Evolutionary conservation across 495 filamentous ascomycete genomes (phyloP).

Genomic region (Aspergillus heteromorphus): DNA sequence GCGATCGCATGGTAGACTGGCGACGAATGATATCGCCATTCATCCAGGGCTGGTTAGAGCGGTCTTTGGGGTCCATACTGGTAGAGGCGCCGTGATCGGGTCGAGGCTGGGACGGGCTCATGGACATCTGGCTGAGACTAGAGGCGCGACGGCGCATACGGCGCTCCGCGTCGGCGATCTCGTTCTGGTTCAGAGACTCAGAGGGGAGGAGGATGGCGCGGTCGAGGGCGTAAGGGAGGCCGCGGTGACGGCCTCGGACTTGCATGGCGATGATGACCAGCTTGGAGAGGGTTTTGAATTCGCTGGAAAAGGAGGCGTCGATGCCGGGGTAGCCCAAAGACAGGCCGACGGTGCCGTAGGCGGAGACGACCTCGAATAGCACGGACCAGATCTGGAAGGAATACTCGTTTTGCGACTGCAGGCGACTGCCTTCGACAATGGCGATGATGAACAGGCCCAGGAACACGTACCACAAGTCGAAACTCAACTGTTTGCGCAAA

Average conservation of each 20-base stretch:
- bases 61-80: conserved; percentile 26
- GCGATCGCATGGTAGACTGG: conserved; percentile 26
- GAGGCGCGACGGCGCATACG: conserved; percentile 52
- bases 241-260: conserved; percentile 85
- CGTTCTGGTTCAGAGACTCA: conserved; percentile 66
- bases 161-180: conserved; percentile 54
- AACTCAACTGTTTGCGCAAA: conserved; percentile 82
- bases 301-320: conserved; percentile 72
- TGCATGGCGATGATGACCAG: conserved; percentile 92
- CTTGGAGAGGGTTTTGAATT: conserved; percentile 79
- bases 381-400: conserved; percentile 74
- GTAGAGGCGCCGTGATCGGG: conserved; percentile 23
- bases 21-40: conserved; percentile 26
- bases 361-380: conserved; percentile 86
- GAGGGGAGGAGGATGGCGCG: conserved; percentile 81
- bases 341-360: conserved; percentile 92
- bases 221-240: conserved; percentile 86
- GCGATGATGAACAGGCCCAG: conserved; percentile 81
- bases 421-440: conserved; percentile 67
- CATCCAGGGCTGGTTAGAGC: not conserved
- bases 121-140: conserved; percentile 40
- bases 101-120: conserved; percentile 23
- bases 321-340: conserved; percentile 71
- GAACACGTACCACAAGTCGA: conserved; percentile 94
- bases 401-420: conserved; percentile 52